Conservation (phyloP, 768 basidiomycete species). For the Pleurotus ostreatus region DNA sequence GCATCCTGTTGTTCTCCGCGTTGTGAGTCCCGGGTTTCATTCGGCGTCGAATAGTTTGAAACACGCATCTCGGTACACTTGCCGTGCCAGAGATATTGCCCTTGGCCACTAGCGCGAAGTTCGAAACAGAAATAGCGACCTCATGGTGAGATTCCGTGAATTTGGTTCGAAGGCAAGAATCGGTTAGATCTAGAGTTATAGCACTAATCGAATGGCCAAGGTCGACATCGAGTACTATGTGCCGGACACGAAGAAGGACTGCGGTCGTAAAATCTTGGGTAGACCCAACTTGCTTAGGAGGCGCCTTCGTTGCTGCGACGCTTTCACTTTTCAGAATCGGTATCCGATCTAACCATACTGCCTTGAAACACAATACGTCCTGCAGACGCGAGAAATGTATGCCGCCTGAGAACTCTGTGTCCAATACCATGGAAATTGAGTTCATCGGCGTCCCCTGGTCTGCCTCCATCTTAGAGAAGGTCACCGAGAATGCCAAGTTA, state of each 20-base stretch:
- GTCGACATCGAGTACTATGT: constrained; percentile 72
- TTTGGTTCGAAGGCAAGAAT: constrained; percentile 62
- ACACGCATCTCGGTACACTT: constrained; percentile 66
- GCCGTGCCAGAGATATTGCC: constrained; percentile 70
- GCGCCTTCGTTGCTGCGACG: constrained; percentile 18
- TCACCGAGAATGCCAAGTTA: constrained; percentile 75
- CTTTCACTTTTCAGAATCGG: constrained; percentile 58
- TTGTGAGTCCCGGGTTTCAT: constrained; percentile 31
- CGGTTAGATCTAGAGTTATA: constrained; percentile 59
- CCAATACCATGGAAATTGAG: constrained; percentile 72
- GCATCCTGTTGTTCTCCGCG: constrained; percentile 44
- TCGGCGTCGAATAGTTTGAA: constrained; percentile 65
- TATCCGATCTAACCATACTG: constrained; percentile 89
- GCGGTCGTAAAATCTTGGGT: constrained; percentile 48
- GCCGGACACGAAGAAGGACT: constrained; percentile 67
- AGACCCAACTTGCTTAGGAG: constrained; percentile 16
- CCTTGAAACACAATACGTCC: constrained; percentile 92
- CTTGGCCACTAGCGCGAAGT: constrained; percentile 63
- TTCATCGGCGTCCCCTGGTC: constrained; percentile 32
- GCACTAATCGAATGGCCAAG: constrained; percentile 83
- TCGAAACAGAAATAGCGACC: constrained; percentile 59
- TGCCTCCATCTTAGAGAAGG: constrained; percentile 53
- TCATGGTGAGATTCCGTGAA: constrained; percentile 60
- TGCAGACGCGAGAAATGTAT: constrained; percentile 84
- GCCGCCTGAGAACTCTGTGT: constrained; percentile 78